These are phyloP conservation scores for sunflower (Helianthus annuus) DNA, from an alignment of 129 eudicot species.

Conservation along the genomic window HanXRQr2.0-SUNRISE NC_035445.2:22763209-22763708, in stretches of 20 bases:
- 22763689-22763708: too few species aligned
- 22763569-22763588: too few species aligned
- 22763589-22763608: too few species aligned
- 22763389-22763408: neutral
- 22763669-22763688: too few species aligned
- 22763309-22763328: neutral
- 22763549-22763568: too few species aligned
- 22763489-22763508: too few species aligned
- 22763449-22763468: neutral
- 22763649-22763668: too few species aligned
- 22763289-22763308: conserved; percentile 10
- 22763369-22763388: neutral
- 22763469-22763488: too few species aligned
- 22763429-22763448: neutral
- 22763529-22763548: too few species aligned
- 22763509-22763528: too few species aligned
- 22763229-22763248: conserved; percentile 4
- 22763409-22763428: neutral
- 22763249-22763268: conserved; percentile 8
- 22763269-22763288: conserved; percentile 4
- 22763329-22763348: conserved; percentile 24
- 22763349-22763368: neutral
- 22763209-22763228: conserved; percentile 15
- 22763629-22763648: too few species aligned
- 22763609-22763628: too few species aligned